Conservation (phyloP, 1,284 basidiomycete species). For the Malassezia slooffiae region DNA sequence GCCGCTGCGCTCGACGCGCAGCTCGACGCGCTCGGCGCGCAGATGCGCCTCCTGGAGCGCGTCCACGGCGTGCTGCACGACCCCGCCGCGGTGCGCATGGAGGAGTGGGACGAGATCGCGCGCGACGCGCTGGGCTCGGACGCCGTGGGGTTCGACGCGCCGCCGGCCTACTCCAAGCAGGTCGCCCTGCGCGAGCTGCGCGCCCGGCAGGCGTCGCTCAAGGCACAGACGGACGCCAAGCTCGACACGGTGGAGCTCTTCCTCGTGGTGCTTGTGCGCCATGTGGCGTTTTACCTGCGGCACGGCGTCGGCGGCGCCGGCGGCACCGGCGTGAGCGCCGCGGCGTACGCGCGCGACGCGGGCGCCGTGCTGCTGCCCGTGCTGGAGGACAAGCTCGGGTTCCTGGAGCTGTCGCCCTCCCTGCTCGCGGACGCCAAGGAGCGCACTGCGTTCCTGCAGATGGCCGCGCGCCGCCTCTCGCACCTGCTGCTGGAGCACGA, state of each 20-base stretch:
- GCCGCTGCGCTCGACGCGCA: conserved; percentile 58
- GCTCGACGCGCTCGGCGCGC: conserved; percentile 55
- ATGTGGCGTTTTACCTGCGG: conserved; percentile 60
- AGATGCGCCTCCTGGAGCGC: conserved; percentile 59
- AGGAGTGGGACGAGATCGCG: conserved; percentile 57
- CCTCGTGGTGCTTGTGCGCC: conserved; percentile 72
- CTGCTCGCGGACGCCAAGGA: conserved; percentile 23
- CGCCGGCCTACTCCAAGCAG: too few relatives aligned
- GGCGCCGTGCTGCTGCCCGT: conserved; percentile 19
- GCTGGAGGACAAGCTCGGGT: conserved; percentile 27
- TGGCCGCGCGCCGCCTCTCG: conserved; percentile 25
- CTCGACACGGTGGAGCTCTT: conserved; percentile 70
- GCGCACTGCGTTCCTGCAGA: conserved; percentile 30
- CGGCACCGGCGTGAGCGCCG: neutral
- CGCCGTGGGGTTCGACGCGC: conserved; percentile 17
- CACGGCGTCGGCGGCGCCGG: conserved; percentile 19
- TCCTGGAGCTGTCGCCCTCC: conserved; percentile 16
- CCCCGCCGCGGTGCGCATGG: conserved; percentile 59
- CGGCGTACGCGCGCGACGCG: conserved; percentile 4
- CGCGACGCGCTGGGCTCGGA: conserved; percentile 21
- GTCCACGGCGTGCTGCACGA: conserved; percentile 61
- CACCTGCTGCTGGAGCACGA: conserved; percentile 25
- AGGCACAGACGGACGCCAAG: conserved; percentile 51
- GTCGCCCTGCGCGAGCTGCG: conserved; percentile 54
- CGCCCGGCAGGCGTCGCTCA: conserved; percentile 50